These are phyloP conservation scores for Hansenula lynferdii DNA, from an alignment of 1,139 yeast genomes.

Conservation along the genomic window DNA sequence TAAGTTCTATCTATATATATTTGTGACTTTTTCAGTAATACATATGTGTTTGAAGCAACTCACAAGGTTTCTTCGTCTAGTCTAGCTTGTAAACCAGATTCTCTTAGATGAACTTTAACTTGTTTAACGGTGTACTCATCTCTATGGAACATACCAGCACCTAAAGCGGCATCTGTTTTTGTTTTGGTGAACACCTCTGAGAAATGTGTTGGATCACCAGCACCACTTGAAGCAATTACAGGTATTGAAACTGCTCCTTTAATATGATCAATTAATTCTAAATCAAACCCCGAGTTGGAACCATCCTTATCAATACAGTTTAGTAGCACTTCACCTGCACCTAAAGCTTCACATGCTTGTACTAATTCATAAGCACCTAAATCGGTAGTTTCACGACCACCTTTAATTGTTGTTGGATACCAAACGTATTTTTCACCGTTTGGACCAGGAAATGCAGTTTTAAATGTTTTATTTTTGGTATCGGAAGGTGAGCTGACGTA, in stretches of 20 bases:
- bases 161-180: slow-evolving; percentile 90
- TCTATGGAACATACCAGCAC: slow-evolving; percentile 97
- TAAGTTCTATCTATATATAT: too few species aligned
- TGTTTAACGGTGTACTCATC: slow-evolving; percentile 85
- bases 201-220: slow-evolving; percentile 89
- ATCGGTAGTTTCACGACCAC: slow-evolving; percentile 88
- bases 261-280: slow-evolving; percentile 75
- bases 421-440: slow-evolving; percentile 84
- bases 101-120: slow-evolving; percentile 63
- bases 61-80: slow-evolving; percentile 26
- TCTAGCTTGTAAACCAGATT: slow-evolving; percentile 49
- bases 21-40: too few species aligned
- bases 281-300: slow-evolving; percentile 85
- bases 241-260: slow-evolving; percentile 78
- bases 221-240: slow-evolving; percentile 96
- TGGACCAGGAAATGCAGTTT: slow-evolving; percentile 62
- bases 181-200: slow-evolving; percentile 79
- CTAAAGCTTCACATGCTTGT: slow-evolving; percentile 82
- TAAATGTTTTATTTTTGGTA: slow-evolving; percentile 59
- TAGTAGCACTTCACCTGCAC: slow-evolving; percentile 93
- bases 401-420: slow-evolving; percentile 94
- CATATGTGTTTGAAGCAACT: too few species aligned
- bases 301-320: slow-evolving; percentile 98
- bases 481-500: slow-evolving; percentile 62
- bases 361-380: slow-evolving; percentile 90